These are phyloP conservation scores for Begonia masoniana DNA, from an alignment of 306 rosid genomes.

Conservation along the genomic window DNA sequence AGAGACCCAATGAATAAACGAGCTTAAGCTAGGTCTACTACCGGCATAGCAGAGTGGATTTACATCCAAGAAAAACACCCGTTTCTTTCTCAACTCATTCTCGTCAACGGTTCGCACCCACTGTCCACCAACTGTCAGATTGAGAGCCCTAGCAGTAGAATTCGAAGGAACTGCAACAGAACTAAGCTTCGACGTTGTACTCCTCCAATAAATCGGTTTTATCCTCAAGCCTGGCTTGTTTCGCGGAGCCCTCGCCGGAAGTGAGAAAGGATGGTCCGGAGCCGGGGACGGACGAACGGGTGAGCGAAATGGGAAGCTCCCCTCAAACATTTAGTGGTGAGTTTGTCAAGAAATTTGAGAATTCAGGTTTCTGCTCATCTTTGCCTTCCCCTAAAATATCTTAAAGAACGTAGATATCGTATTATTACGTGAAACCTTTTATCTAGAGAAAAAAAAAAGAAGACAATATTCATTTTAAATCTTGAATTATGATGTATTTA, in stretches of 20 bases:
- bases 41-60: slow-evolving; percentile 73
- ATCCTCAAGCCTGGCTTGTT: neutral
- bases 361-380: no score
- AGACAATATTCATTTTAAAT: no score
- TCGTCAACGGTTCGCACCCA: slow-evolving; percentile 3
- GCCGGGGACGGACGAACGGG: slow-evolving; percentile 18
- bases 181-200: slow-evolving; percentile 12
- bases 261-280: slow-evolving; percentile 11
- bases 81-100: slow-evolving; percentile 22
- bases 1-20: slow-evolving; percentile 60
- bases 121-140: slow-evolving; percentile 24
- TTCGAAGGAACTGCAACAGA: slow-evolving; percentile 6
- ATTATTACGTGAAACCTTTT: no score
- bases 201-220: slow-evolving; percentile 9
- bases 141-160: slow-evolving; percentile 9
- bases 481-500: no score
- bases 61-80: slow-evolving; percentile 78
- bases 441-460: no score
- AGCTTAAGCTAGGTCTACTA: slow-evolving; percentile 49
- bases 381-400: no score
- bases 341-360: no score
- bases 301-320: slow-evolving; percentile 13
- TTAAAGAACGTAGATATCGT: no score
- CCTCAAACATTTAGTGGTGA: neutral
- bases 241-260: slow-evolving; percentile 12